Percentiles rank a stretch among this genome's conserved stretches.
Evolutionary conservation across 2,329 filamentous ascomycete species (phyloP).

Genomic region (Fusarium liriodendri): DNA sequence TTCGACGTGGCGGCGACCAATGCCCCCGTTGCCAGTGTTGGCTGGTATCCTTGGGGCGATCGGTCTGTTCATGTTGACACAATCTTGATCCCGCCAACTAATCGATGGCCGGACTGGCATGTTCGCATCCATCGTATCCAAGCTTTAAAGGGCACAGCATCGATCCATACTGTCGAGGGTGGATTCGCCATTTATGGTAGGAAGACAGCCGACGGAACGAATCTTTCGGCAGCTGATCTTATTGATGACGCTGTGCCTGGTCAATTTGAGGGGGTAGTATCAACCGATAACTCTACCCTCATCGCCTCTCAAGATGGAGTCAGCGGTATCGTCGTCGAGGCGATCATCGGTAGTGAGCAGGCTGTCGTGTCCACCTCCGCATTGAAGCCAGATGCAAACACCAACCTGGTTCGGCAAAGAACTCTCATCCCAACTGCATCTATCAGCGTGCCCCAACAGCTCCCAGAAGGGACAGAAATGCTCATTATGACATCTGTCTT

Average conservation of each 20-base stretch:
- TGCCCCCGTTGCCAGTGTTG: constrained; percentile 19
- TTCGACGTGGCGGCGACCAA: too few relatives aligned
- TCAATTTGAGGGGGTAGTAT: not conserved
- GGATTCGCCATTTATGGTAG: constrained; percentile 32
- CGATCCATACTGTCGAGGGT: constrained; percentile 28
- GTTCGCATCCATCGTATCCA: constrained; percentile 39
- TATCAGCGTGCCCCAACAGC: not conserved
- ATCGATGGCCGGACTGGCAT: constrained; percentile 51
- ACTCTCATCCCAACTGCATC: constrained; percentile 25
- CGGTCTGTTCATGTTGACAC: constrained; percentile 42
- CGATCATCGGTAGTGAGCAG: fast-evolving
- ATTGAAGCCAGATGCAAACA: constrained; percentile 36
- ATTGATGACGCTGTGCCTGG: not conserved
- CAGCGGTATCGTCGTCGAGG: constrained; percentile 12
- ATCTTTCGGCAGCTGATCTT: not conserved
- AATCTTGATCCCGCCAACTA: constrained; percentile 43
- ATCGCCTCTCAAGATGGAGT: constrained; percentile 15
- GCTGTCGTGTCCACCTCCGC: not conserved
- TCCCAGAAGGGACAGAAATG: not conserved
- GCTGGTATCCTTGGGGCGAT: constrained; percentile 45
- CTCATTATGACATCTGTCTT: constrained; percentile 15
- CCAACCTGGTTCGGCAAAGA: constrained; percentile 26
- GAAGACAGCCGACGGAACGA: constrained; percentile 14
- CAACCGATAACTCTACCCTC: constrained; percentile 2
- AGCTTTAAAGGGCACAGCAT: not conserved